Base-by-base conservation (phyloP, 1,284 basidiomycete genomes). In the Stygiomarasmius scandens region DNA sequence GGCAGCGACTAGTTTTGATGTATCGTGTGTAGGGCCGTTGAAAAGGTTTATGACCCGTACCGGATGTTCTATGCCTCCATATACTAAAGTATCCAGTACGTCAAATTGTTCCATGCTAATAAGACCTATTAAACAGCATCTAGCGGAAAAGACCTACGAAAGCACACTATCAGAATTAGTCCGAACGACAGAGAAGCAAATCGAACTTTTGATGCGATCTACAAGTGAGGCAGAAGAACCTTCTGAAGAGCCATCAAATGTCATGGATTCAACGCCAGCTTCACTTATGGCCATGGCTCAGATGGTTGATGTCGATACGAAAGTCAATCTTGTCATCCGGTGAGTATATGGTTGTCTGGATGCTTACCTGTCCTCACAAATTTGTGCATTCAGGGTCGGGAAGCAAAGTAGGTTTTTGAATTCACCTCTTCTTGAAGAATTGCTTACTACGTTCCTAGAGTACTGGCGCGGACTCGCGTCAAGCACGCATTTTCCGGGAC, bases 251-350 rank as follows among this genome's bases (percentile, higher is more conserved):
- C 45, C 61, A 19, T 55, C 20, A 11, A 62, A 61, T 51, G 66
- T 34, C 32, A 34, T 34, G 32, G 32, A 34, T 8, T 34, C 32
- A 34, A 8, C 61, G 11, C 62, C 62, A 9, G 54, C 66, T 5
- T n/a, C n/a, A n/a, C 58, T 63, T 12, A 52, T 54, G 23, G 68
- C 64, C 12, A 64, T 69, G 29, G 68, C 69, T 9, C 69, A 69
- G 49, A 59, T 62, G 38, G 61, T 59, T 9, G 65, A 55, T 46
- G 55, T 64, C 22, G 53, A 58, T 23, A 59, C 66, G 2, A 70
- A 67, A 14, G 65, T 70, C 22, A 52, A 63, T n/a, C 62, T 62
- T 27, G 67, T 61, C 10, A 69, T 70, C 34, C 61, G 44, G 67
- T 67, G 46, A 61, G 65, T 58, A 4, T 24, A 25, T 10, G 20